Base-by-base conservation (phyloP, 768 basidiomycete species). In the Nidularia pulvinata region DNA sequence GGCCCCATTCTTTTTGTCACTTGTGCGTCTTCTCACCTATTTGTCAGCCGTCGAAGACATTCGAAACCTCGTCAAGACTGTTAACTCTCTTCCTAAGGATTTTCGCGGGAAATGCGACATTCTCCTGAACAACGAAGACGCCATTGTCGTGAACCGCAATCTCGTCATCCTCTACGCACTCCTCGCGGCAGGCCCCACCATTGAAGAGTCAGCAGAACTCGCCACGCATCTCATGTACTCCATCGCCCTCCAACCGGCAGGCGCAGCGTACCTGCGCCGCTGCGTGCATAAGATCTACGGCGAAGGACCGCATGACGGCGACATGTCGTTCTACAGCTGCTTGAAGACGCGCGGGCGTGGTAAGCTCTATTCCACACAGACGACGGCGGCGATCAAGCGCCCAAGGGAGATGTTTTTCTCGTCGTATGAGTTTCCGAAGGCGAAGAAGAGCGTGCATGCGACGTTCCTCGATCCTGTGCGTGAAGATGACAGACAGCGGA, bases 221-320 rank as follows among this genome's bases (percentile, higher is more conserved):
- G 71, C 71, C 0, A 59, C 64, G 6, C 77, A 77, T 55, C 59
- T 77, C 25, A 76, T 76, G 72, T 78, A 76, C 57, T 77, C 77
- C 1, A 61, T 71, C 37, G 63, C 61, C 22, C 60, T 78, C n/a
- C 61, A 73, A 0, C 64, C 66, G 7, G 64, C 67, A 6, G 64
- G 64, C 16, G 70, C 70, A 10, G 63, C 69, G 2, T 75, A 76
- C 49, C 51, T 75, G 44, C 62, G 65, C 30, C 65, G 64, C 6
- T 75, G 73, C 53, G 61, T 70, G 33, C 68, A 68, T 43, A 49
- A 62, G 33, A 71, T 75, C 6, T 77, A 76, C 50, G 67, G 66
- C 3, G 61, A 69, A 32, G 64, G 66, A 7, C 33, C 59, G 33
- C 57, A 54, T 6, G 64, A 69, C n/a, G 62, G 69, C 11, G 66